phyloP scores from a whole-genome alignment of 2,329 filamentous ascomycete species.

The Xylaria sp. region DNA sequence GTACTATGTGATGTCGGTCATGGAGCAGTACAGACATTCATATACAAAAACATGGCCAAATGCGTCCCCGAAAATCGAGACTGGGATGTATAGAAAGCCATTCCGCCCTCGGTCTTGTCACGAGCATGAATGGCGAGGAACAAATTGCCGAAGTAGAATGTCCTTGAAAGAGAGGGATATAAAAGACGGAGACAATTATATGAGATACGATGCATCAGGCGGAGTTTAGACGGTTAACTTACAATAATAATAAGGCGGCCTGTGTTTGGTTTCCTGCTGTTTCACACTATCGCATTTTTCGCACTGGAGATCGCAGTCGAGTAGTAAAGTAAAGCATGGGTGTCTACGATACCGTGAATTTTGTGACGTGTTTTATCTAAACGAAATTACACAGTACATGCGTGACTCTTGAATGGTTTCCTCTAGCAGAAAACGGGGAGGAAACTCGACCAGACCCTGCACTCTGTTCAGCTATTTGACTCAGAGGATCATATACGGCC shows the following conservation, averaged over 20 bases:
- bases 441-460: neutral
- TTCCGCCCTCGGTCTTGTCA: neutral
- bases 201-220: slow-evolving; percentile 43
- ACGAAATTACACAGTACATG: neutral
- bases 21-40: neutral
- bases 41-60: neutral
- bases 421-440: neutral
- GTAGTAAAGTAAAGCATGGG: neutral
- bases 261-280: slow-evolving; percentile 13
- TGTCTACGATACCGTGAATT: neutral
- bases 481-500: neutral
- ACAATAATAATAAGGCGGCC: slow-evolving; percentile 24
- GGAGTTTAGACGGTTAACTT: slow-evolving; percentile 33
- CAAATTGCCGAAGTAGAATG: neutral
- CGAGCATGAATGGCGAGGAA: slow-evolving; percentile 7
- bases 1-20: neutral
- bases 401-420: too few species aligned
- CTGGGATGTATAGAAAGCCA: neutral
- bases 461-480: neutral
- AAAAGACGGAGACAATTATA: slow-evolving; percentile 41
- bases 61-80: neutral
- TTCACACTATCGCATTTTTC: slow-evolving; percentile 1
- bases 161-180: slow-evolving; percentile 3
- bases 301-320: neutral
- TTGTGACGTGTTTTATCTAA: neutral